phyloP scores from a whole-genome alignment of 345 rosid genomes.

The Luvunga scandens region DNA sequence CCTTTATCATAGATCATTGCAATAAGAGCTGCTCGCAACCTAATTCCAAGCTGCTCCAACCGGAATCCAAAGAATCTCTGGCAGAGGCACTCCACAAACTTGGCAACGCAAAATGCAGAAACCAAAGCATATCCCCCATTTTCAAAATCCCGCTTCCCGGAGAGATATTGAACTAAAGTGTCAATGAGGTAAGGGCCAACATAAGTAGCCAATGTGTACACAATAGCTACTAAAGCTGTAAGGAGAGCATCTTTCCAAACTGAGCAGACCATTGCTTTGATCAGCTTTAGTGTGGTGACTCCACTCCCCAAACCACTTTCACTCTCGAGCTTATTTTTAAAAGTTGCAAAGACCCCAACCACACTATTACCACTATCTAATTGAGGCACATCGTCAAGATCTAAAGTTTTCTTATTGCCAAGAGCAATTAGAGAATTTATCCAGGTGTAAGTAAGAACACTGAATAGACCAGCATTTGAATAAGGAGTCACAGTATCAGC shows the following conservation, averaged over 20 bases:
- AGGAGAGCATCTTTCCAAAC: constrained; percentile 46
- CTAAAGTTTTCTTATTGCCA: constrained; percentile 57
- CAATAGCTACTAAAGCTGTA: constrained; percentile 35
- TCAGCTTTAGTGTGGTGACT: constrained; percentile 45
- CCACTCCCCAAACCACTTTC: constrained; percentile 26
- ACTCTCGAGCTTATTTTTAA: constrained; percentile 43
- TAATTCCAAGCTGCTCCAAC: constrained; percentile 48
- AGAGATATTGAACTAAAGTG: constrained; percentile 53
- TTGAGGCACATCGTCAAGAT: constrained; percentile 71
- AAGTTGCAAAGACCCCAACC: constrained; percentile 32
- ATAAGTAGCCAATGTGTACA: constrained; percentile 45
- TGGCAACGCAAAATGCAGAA: constrained; percentile 46
- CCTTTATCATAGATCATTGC: constrained; percentile 62
- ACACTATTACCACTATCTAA: constrained; percentile 51
- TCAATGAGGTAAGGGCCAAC: constrained; percentile 68
- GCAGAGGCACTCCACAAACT: constrained; percentile 56
- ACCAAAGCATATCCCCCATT: constrained; percentile 59
- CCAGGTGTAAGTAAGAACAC: constrained; percentile 62
- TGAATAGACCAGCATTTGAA: constrained; percentile 42
- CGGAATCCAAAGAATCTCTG: constrained; percentile 54
- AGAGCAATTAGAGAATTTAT: constrained; percentile 51
- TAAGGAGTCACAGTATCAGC: constrained; percentile 45
- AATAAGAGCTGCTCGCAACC: constrained; percentile 44
- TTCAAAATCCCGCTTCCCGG: constrained; percentile 41
- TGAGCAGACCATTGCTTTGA: constrained; percentile 40